Percentiles rank a stretch among this genome's conserved stretches.
Conservation (phyloP, 2,329 filamentous ascomycete genomes). For the Cordyceps cicadae region DNA sequence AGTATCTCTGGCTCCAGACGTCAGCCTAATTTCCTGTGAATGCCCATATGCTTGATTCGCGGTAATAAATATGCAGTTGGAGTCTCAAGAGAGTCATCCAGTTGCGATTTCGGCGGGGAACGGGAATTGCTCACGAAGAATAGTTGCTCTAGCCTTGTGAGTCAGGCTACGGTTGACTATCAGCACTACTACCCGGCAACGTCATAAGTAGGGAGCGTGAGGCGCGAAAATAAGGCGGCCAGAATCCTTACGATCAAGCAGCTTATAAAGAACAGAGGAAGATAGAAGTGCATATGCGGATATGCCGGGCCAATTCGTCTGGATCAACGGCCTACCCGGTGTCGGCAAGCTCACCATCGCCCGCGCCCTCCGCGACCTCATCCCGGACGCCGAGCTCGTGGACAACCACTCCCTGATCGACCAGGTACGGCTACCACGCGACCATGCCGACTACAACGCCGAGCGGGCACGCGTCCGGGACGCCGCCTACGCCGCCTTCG, state of each 20-base stretch:
- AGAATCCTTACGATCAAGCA: no score
- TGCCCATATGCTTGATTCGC: neutral
- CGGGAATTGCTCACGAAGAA: neutral
- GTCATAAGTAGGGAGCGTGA: no score
- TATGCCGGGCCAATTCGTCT: slow-evolving; percentile 17
- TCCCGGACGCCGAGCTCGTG: slow-evolving; percentile 19
- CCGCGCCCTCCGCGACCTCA: slow-evolving; percentile 19
- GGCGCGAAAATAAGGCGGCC: no score
- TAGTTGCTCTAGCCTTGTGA: neutral
- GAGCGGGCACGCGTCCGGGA: slow-evolving; percentile 13
- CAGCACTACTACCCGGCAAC: neutral
- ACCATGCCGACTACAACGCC: slow-evolving; percentile 18
- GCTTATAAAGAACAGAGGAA: no score
- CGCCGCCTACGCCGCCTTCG: slow-evolving; percentile 7
- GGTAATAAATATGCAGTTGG: neutral
- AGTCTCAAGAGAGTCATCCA: neutral
- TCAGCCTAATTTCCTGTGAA: no score
- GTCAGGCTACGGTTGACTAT: neutral
- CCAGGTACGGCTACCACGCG: slow-evolving; percentile 12
- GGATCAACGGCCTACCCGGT: slow-evolving; percentile 26
- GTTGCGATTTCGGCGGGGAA: neutral
- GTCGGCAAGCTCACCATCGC: slow-evolving; percentile 25
- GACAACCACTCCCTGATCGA: slow-evolving; percentile 26
- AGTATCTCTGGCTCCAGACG: no score
- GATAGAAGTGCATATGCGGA: no score